Evolutionary conservation across 169 alveolate genomes (phyloP).

Genomic region (Plasmodium ovale): DNA sequence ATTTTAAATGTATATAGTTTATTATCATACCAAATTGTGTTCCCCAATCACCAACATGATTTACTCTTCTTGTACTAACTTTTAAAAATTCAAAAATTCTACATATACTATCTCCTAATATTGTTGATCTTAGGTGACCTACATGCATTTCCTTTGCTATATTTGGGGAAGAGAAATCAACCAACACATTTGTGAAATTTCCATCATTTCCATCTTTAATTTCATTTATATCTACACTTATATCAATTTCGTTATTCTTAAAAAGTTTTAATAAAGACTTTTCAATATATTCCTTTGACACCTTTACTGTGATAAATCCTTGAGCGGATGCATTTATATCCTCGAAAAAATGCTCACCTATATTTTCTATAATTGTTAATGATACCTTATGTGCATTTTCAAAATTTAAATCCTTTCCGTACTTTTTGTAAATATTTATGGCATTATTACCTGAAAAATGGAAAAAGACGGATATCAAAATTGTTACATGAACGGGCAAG

Average conservation of each 20-base stretch:
- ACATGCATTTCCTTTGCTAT: constrained; percentile 99
- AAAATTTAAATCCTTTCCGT: constrained; percentile 78
- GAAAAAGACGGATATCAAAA: background rate
- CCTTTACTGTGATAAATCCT: constrained; percentile 82
- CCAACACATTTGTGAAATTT: constrained; percentile 78
- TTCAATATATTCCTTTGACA: constrained; percentile 73
- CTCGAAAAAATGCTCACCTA: constrained; percentile 75
- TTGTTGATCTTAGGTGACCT: constrained; percentile 99
- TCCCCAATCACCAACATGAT: constrained; percentile 99
- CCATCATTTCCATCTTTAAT: constrained; percentile 24
- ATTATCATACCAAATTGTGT: constrained; percentile 99
- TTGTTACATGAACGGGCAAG: background rate
- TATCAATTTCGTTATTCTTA: constrained; percentile 71
- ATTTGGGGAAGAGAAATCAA: constrained; percentile 99
- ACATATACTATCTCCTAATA: constrained; percentile 97
- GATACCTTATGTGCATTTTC: constrained; percentile 87
- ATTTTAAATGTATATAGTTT: constrained; percentile 89
- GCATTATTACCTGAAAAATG: constrained; percentile 83
- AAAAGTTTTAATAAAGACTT: constrained; percentile 73
- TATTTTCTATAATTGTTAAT: constrained; percentile 81
- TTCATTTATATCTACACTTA: constrained; percentile 51
- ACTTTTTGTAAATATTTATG: constrained; percentile 80
- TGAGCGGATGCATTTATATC: constrained; percentile 88
- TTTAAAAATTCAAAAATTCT: constrained; percentile 87
- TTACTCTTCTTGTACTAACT: constrained; percentile 91